These are phyloP conservation scores for Curvularia sp. DNA, from an alignment of 2,329 filamentous ascomycete genomes.

Conservation along the genomic window DNA sequence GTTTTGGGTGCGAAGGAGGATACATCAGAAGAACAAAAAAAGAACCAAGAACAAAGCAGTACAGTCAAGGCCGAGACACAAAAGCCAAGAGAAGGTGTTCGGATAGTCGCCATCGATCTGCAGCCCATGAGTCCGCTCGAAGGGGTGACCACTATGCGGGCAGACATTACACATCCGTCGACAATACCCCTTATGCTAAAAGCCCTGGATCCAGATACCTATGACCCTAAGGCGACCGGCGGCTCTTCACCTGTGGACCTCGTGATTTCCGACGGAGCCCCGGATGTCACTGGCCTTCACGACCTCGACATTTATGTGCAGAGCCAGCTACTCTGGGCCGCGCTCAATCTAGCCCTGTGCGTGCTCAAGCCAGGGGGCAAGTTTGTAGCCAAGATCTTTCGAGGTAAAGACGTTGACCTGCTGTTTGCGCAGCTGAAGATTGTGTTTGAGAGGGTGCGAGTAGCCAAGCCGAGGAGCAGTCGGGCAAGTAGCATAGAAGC, in stretches of 20 bases:
- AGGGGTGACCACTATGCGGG: slow-evolving; percentile 88
- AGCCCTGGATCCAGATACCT: slow-evolving; percentile 75
- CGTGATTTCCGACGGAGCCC: slow-evolving; percentile 92
- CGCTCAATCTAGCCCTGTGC: slow-evolving; percentile 89
- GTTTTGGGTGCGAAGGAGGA: slow-evolving; percentile 55
- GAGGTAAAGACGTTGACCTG: slow-evolving; percentile 92
- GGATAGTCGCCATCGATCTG: slow-evolving; percentile 94
- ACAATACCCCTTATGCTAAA: slow-evolving; percentile 88
- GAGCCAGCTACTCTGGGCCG: slow-evolving; percentile 91
- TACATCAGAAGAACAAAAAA: slow-evolving; percentile 14
- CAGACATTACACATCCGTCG: slow-evolving; percentile 96
- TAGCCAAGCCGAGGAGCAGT: slow-evolving; percentile 92
- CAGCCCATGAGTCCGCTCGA: slow-evolving; percentile 95
- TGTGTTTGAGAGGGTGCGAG: slow-evolving; percentile 84
- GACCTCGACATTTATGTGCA: slow-evolving; percentile 99
- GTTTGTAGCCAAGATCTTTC: slow-evolving; percentile 98
- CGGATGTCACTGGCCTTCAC: slow-evolving; percentile 94
- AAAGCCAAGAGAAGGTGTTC: slow-evolving; percentile 72
- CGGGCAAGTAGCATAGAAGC: slow-evolving; percentile 97
- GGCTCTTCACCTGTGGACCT: slow-evolving; percentile 84
- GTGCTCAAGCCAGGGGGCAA: slow-evolving; percentile 91
- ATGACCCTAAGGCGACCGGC: slow-evolving; percentile 49
- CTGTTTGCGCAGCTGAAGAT: slow-evolving; percentile 92
- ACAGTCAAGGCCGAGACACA: slow-evolving; percentile 35
- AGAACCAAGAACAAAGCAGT: background rate